Percentiles rank a stretch among this genome's conserved stretches.
Evolutionary conservation across 2,329 filamentous ascomycete species (phyloP).

Genomic region (Cladophialophora exuberans): DNA sequence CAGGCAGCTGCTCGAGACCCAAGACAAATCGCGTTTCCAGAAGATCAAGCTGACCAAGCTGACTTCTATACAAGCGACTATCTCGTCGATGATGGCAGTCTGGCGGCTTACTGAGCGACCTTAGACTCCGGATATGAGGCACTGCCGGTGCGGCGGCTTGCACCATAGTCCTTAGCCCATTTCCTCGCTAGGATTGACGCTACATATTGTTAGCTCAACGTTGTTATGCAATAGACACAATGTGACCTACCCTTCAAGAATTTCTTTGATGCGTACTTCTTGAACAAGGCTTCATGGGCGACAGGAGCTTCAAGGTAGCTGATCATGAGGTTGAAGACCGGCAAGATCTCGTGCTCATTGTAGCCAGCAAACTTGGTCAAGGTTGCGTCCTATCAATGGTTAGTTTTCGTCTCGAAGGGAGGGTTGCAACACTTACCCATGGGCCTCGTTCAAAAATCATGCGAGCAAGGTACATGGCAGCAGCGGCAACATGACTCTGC

Average conservation of each 20-base stretch:
- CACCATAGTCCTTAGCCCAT: conserved; percentile 82
- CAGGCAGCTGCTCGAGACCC: conserved; percentile 2
- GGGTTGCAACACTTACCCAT: conserved; percentile 69
- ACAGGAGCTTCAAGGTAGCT: conserved; percentile 93
- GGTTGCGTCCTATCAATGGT: conserved; percentile 69
- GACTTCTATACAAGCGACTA: conserved; percentile 1
- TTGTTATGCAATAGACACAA: not conserved
- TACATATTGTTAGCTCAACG: conserved; percentile 45
- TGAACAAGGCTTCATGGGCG: conserved; percentile 96
- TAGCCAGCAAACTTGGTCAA: conserved; percentile 92
- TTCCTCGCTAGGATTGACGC: conserved; percentile 88
- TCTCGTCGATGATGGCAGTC: not conserved
- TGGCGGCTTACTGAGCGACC: conserved; percentile 20
- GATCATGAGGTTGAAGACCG: conserved; percentile 91
- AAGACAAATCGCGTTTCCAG: conserved; percentile 9
- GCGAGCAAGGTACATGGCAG: conserved; percentile 92
- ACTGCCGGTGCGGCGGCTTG: conserved; percentile 26
- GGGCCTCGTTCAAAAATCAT: conserved; percentile 86
- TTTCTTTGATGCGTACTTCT: conserved; percentile 99
- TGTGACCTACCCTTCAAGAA: conserved; percentile 86
- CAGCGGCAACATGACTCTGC: conserved; percentile 87
- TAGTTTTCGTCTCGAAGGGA: conserved; percentile 18
- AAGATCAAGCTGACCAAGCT: conserved; percentile 1
- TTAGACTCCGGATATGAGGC: conserved; percentile 26
- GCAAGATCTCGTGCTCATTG: conserved; percentile 87